Evolutionary conservation across 2,329 filamentous ascomycete genomes (phyloP).

Genomic region (Macroventuria anomochaeta): DNA sequence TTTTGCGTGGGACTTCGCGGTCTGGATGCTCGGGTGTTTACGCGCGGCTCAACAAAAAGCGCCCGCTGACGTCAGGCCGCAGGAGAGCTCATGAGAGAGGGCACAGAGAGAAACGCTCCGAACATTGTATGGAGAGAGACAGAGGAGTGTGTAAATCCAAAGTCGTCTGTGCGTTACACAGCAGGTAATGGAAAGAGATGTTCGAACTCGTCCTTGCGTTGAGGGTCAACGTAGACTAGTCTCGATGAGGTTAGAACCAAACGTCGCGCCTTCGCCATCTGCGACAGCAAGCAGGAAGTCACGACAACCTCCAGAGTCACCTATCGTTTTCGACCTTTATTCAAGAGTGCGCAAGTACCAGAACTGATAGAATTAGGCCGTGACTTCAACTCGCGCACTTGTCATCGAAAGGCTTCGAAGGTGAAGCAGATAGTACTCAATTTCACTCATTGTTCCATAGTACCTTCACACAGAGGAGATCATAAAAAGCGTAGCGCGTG

Average conservation of each 20-base stretch:
- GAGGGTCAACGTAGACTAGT: background rate
- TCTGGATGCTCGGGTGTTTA: constrained; percentile 14
- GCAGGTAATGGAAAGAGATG: background rate
- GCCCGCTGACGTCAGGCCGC: constrained; percentile 34
- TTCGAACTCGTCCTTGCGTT: background rate
- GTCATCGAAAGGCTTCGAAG: background rate
- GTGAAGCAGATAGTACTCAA: background rate
- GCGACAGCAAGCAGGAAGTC: background rate
- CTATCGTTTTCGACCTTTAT: background rate
- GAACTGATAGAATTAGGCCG: background rate
- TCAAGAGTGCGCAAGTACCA: no score
- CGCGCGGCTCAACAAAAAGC: constrained; percentile 32
- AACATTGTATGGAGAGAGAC: background rate
- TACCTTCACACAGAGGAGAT: background rate
- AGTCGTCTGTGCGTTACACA: background rate
- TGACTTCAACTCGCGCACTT: no score
- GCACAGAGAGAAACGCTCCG: background rate
- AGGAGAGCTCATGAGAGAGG: background rate
- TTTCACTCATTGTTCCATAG: background rate
- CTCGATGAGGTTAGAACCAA: background rate
- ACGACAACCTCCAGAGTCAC: background rate
- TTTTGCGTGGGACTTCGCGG: constrained; percentile 4
- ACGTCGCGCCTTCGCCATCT: background rate
- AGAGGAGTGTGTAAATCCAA: background rate
- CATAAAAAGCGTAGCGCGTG: background rate